These are phyloP conservation scores for Viola pubescens DNA, from an alignment of 441 rosid species.

Conservation along the genomic window DNA sequence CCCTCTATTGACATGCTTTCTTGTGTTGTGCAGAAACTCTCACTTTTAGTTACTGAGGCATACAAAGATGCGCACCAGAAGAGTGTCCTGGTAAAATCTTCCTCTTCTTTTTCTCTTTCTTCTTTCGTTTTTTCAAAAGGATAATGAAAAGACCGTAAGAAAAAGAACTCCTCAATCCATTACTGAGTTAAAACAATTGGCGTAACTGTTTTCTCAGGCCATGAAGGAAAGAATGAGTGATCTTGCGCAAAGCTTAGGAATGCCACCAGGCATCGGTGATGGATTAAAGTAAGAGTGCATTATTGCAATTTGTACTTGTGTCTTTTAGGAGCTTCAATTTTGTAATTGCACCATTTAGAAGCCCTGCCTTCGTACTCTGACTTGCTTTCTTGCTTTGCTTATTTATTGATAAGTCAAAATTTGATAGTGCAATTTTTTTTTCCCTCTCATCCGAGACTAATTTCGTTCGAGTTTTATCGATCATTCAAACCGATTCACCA, in stretches of 20 bases:
- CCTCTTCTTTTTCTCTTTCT: neutral
- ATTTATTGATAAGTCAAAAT: too few species aligned
- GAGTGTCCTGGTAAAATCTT: slow-evolving; percentile 59
- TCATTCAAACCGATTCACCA: too few species aligned
- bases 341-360: slow-evolving; percentile 28
- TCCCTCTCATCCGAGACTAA: too few species aligned
- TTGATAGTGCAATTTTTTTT: too few species aligned
- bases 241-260: slow-evolving; percentile 92
- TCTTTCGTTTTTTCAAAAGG: neutral
- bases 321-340: slow-evolving; percentile 21
- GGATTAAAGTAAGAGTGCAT: slow-evolving; percentile 46
- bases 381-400: too few species aligned
- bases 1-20: too few species aligned
- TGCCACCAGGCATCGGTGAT: slow-evolving; percentile 75
- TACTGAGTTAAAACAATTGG: neutral
- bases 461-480: too few species aligned
- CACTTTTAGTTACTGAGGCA: slow-evolving; percentile 70
- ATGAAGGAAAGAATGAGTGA: slow-evolving; percentile 92
- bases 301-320: neutral
- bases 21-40: slow-evolving; percentile 53
- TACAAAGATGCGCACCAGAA: slow-evolving; percentile 95
- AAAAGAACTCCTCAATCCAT: neutral
- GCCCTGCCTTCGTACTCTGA: slow-evolving; percentile 1
- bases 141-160: too few species aligned
- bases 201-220: slow-evolving; percentile 38